Evolutionary conservation across 2,329 filamentous ascomycete species (phyloP).

Genomic region (Ampelomyces quisqualis): DNA sequence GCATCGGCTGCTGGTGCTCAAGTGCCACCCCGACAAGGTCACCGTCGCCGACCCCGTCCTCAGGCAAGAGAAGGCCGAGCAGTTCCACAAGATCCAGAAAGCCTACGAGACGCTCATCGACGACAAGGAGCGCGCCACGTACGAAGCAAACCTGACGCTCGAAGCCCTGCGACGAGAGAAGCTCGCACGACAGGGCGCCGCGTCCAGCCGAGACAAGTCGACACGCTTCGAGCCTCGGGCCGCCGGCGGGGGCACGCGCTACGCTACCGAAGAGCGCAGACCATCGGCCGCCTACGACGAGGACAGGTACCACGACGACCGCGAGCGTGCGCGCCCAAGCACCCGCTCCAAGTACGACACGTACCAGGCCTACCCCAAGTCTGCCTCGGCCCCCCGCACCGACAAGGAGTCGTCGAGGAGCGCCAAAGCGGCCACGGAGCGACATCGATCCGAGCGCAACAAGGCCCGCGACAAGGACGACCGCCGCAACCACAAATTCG

Average conservation of each 20-base stretch:
- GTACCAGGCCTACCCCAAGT: constrained; percentile 42
- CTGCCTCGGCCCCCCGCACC: constrained; percentile 26
- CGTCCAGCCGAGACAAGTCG: constrained; percentile 31
- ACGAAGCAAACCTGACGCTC: constrained; percentile 73
- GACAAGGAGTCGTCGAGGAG: constrained; percentile 32
- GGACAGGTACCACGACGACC: constrained; percentile 42
- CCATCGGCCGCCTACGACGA: constrained; percentile 30
- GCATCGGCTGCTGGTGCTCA: constrained; percentile 82
- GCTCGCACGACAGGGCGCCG: constrained; percentile 43
- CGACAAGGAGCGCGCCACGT: constrained; percentile 68
- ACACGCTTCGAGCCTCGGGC: constrained; percentile 39
- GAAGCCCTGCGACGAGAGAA: constrained; percentile 63
- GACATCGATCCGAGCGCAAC: constrained; percentile 43
- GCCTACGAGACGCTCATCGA: constrained; percentile 90
- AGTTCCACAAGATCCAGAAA: constrained; percentile 90
- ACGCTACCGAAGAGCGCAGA: constrained; percentile 38
- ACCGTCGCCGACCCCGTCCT: constrained; percentile 77
- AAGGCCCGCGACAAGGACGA: constrained; percentile 45
- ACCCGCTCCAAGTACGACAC: constrained; percentile 15
- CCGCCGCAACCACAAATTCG: constrained; percentile 43
- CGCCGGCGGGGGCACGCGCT: constrained; percentile 28
- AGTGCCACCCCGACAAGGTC: constrained; percentile 90
- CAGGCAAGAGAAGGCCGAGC: constrained; percentile 76
- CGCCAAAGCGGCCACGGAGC: constrained; percentile 38
- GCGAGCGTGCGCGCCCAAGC: constrained; percentile 1